Evolutionary conservation across 2,329 filamentous ascomycete species (phyloP).

Genomic region (Exserohilum turcica): DNA sequence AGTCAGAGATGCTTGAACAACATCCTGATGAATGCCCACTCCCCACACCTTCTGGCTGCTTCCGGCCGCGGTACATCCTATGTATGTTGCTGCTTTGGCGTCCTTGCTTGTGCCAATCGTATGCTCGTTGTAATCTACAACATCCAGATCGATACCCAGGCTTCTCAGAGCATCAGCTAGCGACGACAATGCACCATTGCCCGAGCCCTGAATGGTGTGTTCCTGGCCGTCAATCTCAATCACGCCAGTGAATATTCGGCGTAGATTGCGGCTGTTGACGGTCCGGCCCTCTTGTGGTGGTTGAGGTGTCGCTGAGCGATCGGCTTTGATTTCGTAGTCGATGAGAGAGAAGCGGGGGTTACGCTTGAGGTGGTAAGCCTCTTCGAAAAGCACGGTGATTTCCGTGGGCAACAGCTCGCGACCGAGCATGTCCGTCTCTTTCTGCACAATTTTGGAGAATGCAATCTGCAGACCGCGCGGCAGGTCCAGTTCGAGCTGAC

Average conservation of each 20-base stretch:
- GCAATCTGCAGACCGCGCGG: slow-evolving; percentile 90
- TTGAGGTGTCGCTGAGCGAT: slow-evolving; percentile 76
- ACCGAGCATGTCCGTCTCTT: slow-evolving; percentile 75
- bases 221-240: slow-evolving; percentile 81
- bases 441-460: slow-evolving; percentile 87
- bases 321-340: slow-evolving; percentile 88
- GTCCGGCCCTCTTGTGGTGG: slow-evolving; percentile 72
- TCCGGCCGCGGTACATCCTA: slow-evolving; percentile 77
- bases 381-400: slow-evolving; percentile 85
- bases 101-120: slow-evolving; percentile 80
- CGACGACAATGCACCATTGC: slow-evolving; percentile 89
- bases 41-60: slow-evolving; percentile 81
- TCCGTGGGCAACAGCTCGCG: slow-evolving; percentile 84
- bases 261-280: slow-evolving; percentile 76
- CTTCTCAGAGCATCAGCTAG: slow-evolving; percentile 79
- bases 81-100: slow-evolving; percentile 93
- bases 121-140: slow-evolving; percentile 95
- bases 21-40: slow-evolving; percentile 89
- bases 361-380: slow-evolving; percentile 80
- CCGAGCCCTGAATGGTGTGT: slow-evolving; percentile 76
- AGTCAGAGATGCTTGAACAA: slow-evolving; percentile 85
- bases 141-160: slow-evolving; percentile 84
- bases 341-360: slow-evolving; percentile 86
- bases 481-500: slow-evolving; percentile 86
- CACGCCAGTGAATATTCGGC: slow-evolving; percentile 82